Evolutionary conservation across 768 basidiomycete species (phyloP).

Genomic region (Pisolithus orientalis): DNA sequence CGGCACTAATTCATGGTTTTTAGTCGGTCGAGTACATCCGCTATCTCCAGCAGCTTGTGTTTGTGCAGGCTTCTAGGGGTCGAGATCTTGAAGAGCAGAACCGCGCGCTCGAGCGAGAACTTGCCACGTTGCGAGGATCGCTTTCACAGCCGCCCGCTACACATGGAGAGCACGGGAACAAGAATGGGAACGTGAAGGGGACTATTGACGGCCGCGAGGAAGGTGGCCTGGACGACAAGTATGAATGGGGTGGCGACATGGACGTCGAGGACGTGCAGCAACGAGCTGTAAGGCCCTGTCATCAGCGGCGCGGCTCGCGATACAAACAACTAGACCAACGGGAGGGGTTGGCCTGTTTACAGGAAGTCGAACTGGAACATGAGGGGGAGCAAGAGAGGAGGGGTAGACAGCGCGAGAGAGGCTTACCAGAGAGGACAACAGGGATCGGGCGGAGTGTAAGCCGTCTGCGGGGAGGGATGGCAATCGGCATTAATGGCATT

Average conservation of each 20-base stretch:
- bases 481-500: constrained; percentile 5
- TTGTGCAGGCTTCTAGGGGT: constrained; percentile 71
- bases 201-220: neutral
- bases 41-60: constrained; percentile 83
- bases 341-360: neutral
- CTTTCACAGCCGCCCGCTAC: neutral
- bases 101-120: constrained; percentile 29
- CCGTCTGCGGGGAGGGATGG: constrained; percentile 3
- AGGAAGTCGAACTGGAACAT: constrained; percentile 1
- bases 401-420: constrained; percentile 6
- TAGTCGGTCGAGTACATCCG: constrained; percentile 51
- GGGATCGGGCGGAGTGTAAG: constrained; percentile 3
- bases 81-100: constrained; percentile 74
- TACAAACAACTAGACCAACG: neutral
- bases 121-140: constrained; percentile 19
- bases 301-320: neutral
- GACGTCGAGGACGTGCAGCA: neutral
- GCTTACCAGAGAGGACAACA: neutral
- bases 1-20: neutral
- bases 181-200: neutral
- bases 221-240: neutral
- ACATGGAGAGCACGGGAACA: neutral
- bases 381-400: constrained; percentile 14
- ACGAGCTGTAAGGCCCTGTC: neutral
- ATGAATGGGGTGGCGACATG: neutral